A percentile compares a stretch with the other conserved stretches of the same genome.
These are phyloP conservation scores for Rubus parviflorus DNA, from an alignment of 306 rosid species.

Conservation along the genomic window DNA sequence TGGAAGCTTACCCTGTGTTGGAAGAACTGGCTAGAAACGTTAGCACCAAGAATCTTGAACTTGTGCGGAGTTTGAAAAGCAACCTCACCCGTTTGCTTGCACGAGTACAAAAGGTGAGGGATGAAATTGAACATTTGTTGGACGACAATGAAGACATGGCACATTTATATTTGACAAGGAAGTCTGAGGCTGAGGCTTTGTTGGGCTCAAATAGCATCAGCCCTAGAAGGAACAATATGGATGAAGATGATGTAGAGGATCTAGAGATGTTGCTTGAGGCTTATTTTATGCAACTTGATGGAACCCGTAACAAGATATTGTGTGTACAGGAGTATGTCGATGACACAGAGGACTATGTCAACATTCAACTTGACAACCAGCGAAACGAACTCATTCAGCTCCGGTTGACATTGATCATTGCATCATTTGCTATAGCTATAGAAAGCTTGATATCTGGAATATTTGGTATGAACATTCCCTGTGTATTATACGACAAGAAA, in stretches of 20 bases:
- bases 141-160: conserved; percentile 99
- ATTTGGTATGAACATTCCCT: conserved; percentile 94
- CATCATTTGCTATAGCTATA: conserved; percentile 72
- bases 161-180: conserved; percentile 87
- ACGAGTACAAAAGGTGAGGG: conserved; percentile 95
- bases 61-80: conserved; percentile 92
- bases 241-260: conserved; percentile 85
- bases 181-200: conserved; percentile 57
- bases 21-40: conserved; percentile 94
- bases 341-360: conserved; percentile 95
- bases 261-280: conserved; percentile 99
- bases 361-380: conserved; percentile 96
- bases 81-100: conserved; percentile 91
- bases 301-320: conserved; percentile 95
- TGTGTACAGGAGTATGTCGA: conserved; percentile 95
- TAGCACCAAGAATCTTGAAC: conserved; percentile 97
- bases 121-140: conserved; percentile 89
- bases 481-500: background rate
- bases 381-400: conserved; percentile 96
- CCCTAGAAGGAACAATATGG: conserved; percentile 44
- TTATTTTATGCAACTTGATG: conserved; percentile 95
- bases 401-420: conserved; percentile 86
- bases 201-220: conserved; percentile 52
- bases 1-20: conserved; percentile 83
- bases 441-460: conserved; percentile 70